Evolutionary conservation across 1,284 basidiomycete genomes (phyloP).

Genomic region (Hemileia vastatrix): DNA sequence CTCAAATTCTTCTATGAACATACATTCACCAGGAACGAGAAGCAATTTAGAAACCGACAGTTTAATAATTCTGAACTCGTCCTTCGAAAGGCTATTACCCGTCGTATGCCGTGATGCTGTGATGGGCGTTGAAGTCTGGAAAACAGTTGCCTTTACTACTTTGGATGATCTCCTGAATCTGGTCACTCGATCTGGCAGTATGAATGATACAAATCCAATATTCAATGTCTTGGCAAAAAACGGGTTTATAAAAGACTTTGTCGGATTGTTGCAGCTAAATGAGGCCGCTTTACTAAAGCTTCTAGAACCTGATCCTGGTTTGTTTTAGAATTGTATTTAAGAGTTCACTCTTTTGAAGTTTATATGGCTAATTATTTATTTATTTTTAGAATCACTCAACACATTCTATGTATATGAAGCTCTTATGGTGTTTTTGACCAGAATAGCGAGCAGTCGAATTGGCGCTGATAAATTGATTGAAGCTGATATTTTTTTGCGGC

Average conservation of each 20-base stretch:
- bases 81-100: conserved; percentile 61
- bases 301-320: conserved; percentile 74
- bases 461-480: conserved; percentile 81
- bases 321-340: neutral
- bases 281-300: conserved; percentile 70
- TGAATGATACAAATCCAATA: too few species aligned
- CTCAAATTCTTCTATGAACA: too few species aligned
- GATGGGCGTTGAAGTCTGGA: conserved; percentile 91
- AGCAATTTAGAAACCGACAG: conserved; percentile 19
- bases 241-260: conserved; percentile 74
- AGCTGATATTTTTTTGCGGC: conserved; percentile 62
- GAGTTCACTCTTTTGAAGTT: neutral
- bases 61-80: conserved; percentile 48
- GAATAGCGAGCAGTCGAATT: conserved; percentile 66
- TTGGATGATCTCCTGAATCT: conserved; percentile 59
- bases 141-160: conserved; percentile 80
- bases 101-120: conserved; percentile 81
- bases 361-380: neutral
- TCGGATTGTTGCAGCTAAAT: conserved; percentile 69
- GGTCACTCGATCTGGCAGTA: conserved; percentile 50
- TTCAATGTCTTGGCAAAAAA: conserved; percentile 61
- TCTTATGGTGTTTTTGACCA: conserved; percentile 76
- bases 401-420: conserved; percentile 90
- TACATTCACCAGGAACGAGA: too few species aligned
- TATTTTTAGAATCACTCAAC: conserved; percentile 56